Conservation (phyloP, 2,329 filamentous ascomycete genomes). For the Trichoderma hamatum region DNA sequence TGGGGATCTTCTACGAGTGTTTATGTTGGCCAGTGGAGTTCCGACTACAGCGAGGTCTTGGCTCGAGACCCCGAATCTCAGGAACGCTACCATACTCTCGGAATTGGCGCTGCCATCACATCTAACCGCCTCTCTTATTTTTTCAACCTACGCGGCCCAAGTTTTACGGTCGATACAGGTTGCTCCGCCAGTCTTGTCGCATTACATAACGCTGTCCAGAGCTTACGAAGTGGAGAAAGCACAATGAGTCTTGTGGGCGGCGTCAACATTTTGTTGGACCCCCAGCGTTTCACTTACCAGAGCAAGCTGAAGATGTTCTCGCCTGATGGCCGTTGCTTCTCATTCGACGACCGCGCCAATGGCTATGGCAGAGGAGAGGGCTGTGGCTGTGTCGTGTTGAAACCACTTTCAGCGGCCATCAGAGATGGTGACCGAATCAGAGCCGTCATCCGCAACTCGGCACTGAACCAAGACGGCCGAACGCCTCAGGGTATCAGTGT, state of each 20-base stretch:
- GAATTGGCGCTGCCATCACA: conserved; percentile 41
- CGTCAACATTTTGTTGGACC: conserved; percentile 41
- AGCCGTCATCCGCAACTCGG: conserved; percentile 32
- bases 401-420: conserved; percentile 37
- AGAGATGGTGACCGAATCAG: conserved; percentile 33
- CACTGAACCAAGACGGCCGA: conserved; percentile 33
- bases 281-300: conserved; percentile 31
- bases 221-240: conserved; percentile 40
- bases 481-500: conserved; percentile 32
- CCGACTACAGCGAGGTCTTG: conserved; percentile 28
- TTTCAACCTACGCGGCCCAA: conserved; percentile 44
- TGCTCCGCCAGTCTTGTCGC: conserved; percentile 43
- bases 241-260: conserved; percentile 42
- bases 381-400: conserved; percentile 38
- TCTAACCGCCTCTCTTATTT: conserved; percentile 43
- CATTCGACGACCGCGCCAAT: conserved; percentile 41
- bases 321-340: conserved; percentile 35
- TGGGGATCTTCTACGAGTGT: conserved; percentile 23
- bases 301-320: conserved; percentile 31
- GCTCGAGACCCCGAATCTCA: conserved; percentile 24
- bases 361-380: conserved; percentile 43
- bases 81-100: conserved; percentile 27
- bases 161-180: conserved; percentile 41
- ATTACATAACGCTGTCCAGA: conserved; percentile 32
- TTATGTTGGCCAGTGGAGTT: conserved; percentile 22